A percentile compares a stretch with the other conserved stretches of the same genome.
Conservation (phyloP, 2,329 filamentous ascomycete species). For the Colletotrichum camelliae region DNA sequence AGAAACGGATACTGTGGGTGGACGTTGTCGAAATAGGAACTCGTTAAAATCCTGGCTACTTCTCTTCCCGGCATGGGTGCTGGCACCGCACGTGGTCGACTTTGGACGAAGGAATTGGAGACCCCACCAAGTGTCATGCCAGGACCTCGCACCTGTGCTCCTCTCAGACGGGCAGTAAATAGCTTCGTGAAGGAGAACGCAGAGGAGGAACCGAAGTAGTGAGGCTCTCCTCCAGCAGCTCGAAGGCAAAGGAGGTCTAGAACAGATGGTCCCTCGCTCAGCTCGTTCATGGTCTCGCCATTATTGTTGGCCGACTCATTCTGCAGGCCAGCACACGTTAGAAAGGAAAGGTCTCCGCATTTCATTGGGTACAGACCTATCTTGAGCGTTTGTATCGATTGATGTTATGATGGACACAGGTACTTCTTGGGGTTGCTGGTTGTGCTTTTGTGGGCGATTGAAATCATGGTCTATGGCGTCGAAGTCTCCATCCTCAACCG, state of each 20-base stretch:
- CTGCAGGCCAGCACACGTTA: not conserved
- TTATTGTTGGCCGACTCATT: not conserved
- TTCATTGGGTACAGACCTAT: not conserved
- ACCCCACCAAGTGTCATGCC: not conserved
- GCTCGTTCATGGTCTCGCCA: not conserved
- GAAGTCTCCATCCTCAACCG: not conserved
- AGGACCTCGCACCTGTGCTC: not conserved
- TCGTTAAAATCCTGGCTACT: not conserved
- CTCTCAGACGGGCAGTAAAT: not conserved
- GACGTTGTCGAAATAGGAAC: not conserved
- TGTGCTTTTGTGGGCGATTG: not conserved
- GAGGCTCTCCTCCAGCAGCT: constrained; percentile 24
- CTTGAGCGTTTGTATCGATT: not conserved
- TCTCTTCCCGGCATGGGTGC: not conserved
- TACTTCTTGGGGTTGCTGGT: not conserved
- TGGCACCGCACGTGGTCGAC: not conserved
- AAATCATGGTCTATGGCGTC: not conserved
- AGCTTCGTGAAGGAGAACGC: constrained; percentile 30
- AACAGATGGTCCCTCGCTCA: not conserved
- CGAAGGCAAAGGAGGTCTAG: not conserved
- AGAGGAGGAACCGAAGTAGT: constrained; percentile 33
- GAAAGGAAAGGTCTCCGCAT: accelerated
- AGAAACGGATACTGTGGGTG: not conserved
- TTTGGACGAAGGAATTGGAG: not conserved
- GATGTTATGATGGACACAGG: not conserved